A percentile compares a stretch with the other conserved stretches of the same genome.
These are phyloP conservation scores for Trichoderma harzianum DNA, from an alignment of 2,329 filamentous ascomycete species.

Conservation along the genomic window DNA sequence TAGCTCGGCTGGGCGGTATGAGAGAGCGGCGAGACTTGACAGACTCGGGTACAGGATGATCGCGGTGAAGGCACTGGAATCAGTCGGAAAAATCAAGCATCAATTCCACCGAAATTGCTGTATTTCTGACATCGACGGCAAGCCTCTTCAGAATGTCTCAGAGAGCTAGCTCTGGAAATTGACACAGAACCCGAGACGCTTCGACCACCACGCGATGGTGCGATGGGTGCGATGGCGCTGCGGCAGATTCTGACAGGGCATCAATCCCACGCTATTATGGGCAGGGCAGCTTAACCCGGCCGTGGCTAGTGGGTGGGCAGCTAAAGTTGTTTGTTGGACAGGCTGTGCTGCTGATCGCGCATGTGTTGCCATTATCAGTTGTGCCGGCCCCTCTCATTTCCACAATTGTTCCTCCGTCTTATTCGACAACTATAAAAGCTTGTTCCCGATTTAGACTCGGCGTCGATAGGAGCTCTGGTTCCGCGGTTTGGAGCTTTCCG, in stretches of 20 bases:
- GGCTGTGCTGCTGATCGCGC: constrained; percentile 14
- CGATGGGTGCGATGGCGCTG: not conserved
- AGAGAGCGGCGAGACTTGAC: not conserved
- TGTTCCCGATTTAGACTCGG: constrained; percentile 8
- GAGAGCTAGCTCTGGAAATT: not conserved
- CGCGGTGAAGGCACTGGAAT: not conserved
- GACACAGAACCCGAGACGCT: not conserved
- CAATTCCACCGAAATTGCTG: not conserved
- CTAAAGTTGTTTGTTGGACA: not conserved
- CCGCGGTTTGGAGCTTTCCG: not conserved
- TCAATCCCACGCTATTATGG: not conserved
- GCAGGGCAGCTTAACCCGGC: not conserved
- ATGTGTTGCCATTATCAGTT: not conserved
- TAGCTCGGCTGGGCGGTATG: not conserved
- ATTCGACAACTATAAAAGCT: constrained; percentile 4
- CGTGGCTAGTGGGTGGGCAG: not conserved
- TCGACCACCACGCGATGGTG: not conserved
- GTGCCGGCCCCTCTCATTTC: constrained; percentile 10
- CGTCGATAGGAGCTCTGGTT: not conserved
- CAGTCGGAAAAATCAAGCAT: not conserved
- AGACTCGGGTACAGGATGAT: not conserved
- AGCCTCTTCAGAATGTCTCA: not conserved
- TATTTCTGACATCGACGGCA: not conserved
- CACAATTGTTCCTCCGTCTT: constrained; percentile 13
- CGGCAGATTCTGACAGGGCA: constrained; percentile 1